A percentile compares a stretch with the other conserved stretches of the same genome.
Conservation (phyloP, 106 monocot species). For the Apostasia shenzhenica region DNA sequence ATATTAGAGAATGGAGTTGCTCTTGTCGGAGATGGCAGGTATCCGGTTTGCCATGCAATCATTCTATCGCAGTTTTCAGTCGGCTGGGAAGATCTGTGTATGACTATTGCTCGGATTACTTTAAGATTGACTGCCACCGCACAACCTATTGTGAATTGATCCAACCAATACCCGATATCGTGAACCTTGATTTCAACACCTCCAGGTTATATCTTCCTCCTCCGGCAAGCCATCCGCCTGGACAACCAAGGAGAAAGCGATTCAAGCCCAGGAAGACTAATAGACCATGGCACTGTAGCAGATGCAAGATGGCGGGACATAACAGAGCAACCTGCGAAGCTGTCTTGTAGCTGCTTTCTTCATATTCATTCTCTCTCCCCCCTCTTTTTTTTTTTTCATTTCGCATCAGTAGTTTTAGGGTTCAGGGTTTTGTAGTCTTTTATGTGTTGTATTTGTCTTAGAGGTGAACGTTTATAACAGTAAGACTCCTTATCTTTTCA, state of each 20-base stretch:
- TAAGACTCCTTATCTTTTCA: no score
- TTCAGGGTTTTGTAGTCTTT: background rate
- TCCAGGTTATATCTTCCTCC: conserved; percentile 46
- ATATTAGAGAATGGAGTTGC: conserved; percentile 66
- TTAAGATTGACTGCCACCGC: conserved; percentile 43
- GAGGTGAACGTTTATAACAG: background rate
- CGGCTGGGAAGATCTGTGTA: conserved; percentile 46
- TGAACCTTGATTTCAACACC: conserved; percentile 37
- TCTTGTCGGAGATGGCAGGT: conserved; percentile 83
- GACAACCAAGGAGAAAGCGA: conserved; percentile 50
- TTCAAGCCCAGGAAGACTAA: conserved; percentile 41
- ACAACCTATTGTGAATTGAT: conserved; percentile 39
- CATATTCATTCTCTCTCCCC: background rate
- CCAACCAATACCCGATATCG: conserved; percentile 66
- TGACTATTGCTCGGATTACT: conserved; percentile 62
- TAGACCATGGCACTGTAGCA: conserved; percentile 57
- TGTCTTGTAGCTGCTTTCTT: conserved; percentile 17
- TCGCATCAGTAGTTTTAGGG: background rate
- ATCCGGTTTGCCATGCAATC: conserved; percentile 76
- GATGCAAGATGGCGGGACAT: conserved; percentile 81
- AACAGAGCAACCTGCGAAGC: conserved; percentile 91
- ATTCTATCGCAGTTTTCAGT: conserved; percentile 66
- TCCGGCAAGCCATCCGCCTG: conserved; percentile 41
- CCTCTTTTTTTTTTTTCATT: background rate
- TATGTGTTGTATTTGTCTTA: background rate